Evolutionary conservation across 352 stramenopile genomes (phyloP).

Genomic region (Pythium aristosporum): DNA sequence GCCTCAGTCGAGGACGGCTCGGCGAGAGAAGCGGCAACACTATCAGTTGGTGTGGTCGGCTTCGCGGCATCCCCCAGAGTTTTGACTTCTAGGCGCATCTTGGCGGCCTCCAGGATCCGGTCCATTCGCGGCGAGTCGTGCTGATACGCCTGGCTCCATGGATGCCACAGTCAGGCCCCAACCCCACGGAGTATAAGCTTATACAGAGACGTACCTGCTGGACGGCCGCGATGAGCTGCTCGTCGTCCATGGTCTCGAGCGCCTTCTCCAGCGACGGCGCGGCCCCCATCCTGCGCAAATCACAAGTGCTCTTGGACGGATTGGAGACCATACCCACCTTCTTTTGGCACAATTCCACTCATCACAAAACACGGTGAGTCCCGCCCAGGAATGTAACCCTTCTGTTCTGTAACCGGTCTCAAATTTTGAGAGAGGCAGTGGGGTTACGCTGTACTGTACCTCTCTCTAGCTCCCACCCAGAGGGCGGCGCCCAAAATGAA

Average conservation of each 20-base stretch:
- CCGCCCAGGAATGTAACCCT: background rate
- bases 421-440: background rate
- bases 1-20: background rate
- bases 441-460: background rate
- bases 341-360: constrained; percentile 1
- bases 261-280: constrained; percentile 55
- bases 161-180: background rate
- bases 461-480: background rate
- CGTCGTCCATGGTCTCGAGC: constrained; percentile 57
- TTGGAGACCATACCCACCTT: background rate
- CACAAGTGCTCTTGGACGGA: background rate
- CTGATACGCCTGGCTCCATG: constrained; percentile 40
- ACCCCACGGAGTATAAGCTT: background rate
- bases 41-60: background rate
- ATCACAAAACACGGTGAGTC: constrained; percentile 1
- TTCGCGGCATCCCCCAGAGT: background rate
- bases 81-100: constrained; percentile 21
- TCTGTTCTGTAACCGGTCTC: background rate
- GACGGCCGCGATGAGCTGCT: constrained; percentile 47
- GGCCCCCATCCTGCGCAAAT: constrained; percentile 13
- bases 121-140: constrained; percentile 54
- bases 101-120: constrained; percentile 41
- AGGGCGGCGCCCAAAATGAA: background rate
- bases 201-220: constrained; percentile 32
- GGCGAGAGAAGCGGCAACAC: background rate